A percentile compares a stretch with the other conserved stretches of the same genome.
Evolutionary conservation across 176 grass and related monocot species (phyloP).

Genomic region (Saccharum spontaneum): DNA sequence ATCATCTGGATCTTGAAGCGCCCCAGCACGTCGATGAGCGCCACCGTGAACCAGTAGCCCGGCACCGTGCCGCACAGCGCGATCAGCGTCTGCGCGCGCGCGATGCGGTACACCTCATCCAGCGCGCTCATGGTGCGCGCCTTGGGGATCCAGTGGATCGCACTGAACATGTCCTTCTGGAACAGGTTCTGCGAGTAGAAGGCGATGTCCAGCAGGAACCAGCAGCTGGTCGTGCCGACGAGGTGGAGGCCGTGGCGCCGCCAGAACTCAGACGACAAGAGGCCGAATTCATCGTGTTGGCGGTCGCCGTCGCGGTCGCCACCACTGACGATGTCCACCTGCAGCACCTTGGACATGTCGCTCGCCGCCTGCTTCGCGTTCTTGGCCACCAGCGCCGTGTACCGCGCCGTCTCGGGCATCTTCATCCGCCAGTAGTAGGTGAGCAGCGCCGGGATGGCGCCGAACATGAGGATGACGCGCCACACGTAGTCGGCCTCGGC

Average conservation of each 20-base stretch:
- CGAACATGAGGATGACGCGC: conserved; percentile 68
- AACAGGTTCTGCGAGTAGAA: conserved; percentile 82
- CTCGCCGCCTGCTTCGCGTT: conserved; percentile 39
- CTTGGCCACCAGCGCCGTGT: conserved; percentile 52
- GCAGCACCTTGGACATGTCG: conserved; percentile 53
- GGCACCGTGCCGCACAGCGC: conserved; percentile 48
- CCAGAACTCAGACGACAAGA: conserved; percentile 49
- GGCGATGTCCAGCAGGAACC: conserved; percentile 69
- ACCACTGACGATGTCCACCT: neutral
- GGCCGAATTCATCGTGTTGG: neutral
- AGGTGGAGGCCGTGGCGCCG: conserved; percentile 52
- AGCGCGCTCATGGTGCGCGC: conserved; percentile 45
- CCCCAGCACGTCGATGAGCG: conserved; percentile 48
- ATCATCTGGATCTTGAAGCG: conserved; percentile 49
- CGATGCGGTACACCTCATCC: conserved; percentile 47
- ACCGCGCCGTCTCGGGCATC: conserved; percentile 72
- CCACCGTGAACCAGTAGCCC: conserved; percentile 62
- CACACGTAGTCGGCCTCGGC: conserved; percentile 46
- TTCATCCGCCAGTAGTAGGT: conserved; percentile 77
- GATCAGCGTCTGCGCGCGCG: conserved; percentile 34
- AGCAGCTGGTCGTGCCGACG: conserved; percentile 48
- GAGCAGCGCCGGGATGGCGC: conserved; percentile 56
- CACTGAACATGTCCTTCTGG: conserved; percentile 64
- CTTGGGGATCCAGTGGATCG: conserved; percentile 25
- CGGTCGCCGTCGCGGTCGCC: neutral